Percentiles rank a stretch among this genome's conserved stretches.
Evolutionary conservation across 1,284 basidiomycete species (phyloP).

Genomic region (Megacollybia platyphylla): DNA sequence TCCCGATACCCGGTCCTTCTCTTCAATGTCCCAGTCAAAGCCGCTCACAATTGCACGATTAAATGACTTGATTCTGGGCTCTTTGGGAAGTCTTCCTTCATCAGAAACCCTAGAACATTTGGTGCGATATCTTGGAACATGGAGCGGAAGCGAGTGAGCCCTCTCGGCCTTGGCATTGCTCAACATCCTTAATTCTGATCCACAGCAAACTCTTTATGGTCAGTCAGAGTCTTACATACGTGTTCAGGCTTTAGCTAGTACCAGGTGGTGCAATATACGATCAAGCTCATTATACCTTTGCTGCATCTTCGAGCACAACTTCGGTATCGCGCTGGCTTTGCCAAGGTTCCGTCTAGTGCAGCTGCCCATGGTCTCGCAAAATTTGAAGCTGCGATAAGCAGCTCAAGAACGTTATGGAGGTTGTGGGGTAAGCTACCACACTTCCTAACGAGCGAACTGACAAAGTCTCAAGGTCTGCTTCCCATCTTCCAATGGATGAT

Average conservation of each 20-base stretch:
- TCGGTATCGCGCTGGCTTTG: conserved; percentile 48
- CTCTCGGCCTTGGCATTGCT: conserved; percentile 4
- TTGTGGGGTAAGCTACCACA: conserved; percentile 46
- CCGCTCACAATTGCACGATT: conserved; percentile 26
- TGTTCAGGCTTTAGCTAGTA: conserved; percentile 1
- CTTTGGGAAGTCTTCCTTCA: conserved; percentile 41
- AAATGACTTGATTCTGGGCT: conserved; percentile 50
- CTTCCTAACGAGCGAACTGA: conserved; percentile 1
- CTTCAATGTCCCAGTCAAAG: conserved; percentile 25
- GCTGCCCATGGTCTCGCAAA: conserved; percentile 41
- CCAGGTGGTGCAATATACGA: conserved; percentile 58
- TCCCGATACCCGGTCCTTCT: neutral
- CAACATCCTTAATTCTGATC: conserved; percentile 3
- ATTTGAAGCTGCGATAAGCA: conserved; percentile 42
- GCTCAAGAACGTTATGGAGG: conserved; percentile 61
- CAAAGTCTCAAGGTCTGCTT: conserved; percentile 39
- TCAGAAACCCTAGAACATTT: conserved; percentile 58
- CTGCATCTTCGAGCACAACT: conserved; percentile 53
- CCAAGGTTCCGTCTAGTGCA: conserved; percentile 34
- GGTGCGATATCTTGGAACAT: conserved; percentile 61
- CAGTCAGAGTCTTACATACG: conserved; percentile 8
- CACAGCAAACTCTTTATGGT: conserved; percentile 69
- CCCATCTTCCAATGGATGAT: conserved; percentile 73
- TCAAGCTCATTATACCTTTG: conserved; percentile 56
- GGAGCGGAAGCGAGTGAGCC: conserved; percentile 75